Conservation (phyloP, 805 yeast genomes). For the Kluyveromyces starmeri region DNA sequence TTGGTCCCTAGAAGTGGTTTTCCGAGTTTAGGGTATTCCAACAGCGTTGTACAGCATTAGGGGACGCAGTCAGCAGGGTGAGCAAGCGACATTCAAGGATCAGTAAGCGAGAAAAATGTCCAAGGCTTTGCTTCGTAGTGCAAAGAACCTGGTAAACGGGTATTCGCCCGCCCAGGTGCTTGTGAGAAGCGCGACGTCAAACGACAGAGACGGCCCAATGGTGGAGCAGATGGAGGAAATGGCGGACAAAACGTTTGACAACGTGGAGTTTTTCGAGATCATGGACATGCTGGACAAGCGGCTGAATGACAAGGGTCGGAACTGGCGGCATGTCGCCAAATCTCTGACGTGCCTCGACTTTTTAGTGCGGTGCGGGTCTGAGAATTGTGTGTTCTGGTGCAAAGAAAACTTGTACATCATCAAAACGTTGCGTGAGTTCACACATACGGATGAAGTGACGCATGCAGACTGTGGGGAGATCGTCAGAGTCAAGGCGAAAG, state of each 20-base stretch:
- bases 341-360: conserved; percentile 84
- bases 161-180: conserved; percentile 77
- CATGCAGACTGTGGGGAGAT: conserved; percentile 84
- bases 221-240: conserved; percentile 76
- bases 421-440: conserved; percentile 86
- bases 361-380: conserved; percentile 76
- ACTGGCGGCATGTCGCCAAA: conserved; percentile 95
- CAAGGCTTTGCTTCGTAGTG: conserved; percentile 66
- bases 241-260: conserved; percentile 61
- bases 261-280: conserved; percentile 70
- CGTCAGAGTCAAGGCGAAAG: conserved; percentile 84
- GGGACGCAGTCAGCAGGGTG: too few relatives aligned
- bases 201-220: conserved; percentile 80
- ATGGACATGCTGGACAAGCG: conserved; percentile 93
- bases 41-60: too few relatives aligned
- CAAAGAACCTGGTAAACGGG: conserved; percentile 72
- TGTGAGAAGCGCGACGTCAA: conserved; percentile 88
- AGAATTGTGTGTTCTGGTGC: conserved; percentile 85
- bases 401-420: conserved; percentile 80
- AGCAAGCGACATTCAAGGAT: too few relatives aligned
- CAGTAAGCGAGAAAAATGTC: too few relatives aligned
- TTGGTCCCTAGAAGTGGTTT: too few relatives aligned
- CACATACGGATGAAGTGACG: conserved; percentile 56
- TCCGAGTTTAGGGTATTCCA: too few relatives aligned
- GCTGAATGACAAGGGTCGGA: conserved; percentile 89